phyloP scores from a whole-genome alignment of 139 green algal species.

The Eudorina sp. region DNA sequence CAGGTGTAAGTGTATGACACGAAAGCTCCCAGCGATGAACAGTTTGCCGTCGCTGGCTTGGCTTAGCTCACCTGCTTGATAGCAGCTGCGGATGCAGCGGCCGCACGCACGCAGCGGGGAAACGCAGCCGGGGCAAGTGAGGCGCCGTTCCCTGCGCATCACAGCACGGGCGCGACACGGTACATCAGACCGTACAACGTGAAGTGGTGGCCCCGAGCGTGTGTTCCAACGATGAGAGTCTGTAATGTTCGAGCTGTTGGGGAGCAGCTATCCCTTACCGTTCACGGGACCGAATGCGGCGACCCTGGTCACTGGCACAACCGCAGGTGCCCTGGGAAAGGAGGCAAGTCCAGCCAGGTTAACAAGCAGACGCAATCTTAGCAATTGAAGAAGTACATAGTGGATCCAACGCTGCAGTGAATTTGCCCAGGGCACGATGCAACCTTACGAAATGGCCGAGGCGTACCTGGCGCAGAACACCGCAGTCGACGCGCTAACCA shows the following conservation, averaged over 20 bases:
- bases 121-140: neutral
- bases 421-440: neutral
- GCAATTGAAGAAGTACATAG: neutral
- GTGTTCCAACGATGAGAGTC: no score
- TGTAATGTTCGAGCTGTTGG: no score
- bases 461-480: neutral
- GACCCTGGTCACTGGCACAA: neutral
- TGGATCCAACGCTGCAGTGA: neutral
- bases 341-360: neutral
- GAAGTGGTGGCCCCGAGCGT: no score
- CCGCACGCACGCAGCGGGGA: neutral
- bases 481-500: neutral
- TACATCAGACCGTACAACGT: neutral
- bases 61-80: constrained; percentile 16
- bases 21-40: no score
- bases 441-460: neutral
- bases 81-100: neutral
- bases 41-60: neutral
- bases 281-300: neutral
- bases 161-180: neutral
- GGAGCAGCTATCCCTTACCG: no score
- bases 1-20: neutral
- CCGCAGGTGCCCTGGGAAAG: neutral
- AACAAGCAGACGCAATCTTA: neutral
- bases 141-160: no score